Conservation (phyloP, 257 asterid genomes). For the Parsonsia alboflavescens region DNA sequence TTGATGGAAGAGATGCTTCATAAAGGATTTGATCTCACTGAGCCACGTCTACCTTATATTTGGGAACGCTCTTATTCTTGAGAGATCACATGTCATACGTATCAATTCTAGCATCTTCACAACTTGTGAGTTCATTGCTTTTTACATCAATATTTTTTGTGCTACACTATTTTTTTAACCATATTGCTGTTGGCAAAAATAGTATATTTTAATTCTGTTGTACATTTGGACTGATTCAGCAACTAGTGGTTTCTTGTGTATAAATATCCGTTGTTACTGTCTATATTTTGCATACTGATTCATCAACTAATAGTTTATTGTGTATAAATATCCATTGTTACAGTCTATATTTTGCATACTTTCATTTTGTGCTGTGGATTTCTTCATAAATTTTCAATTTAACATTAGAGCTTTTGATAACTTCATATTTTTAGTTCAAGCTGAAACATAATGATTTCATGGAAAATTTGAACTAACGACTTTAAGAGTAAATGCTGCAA, state of each 20-base stretch:
- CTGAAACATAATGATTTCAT: too few relatives aligned
- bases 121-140: constrained; percentile 17
- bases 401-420: too few relatives aligned
- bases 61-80: neutral
- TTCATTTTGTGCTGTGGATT: too few relatives aligned
- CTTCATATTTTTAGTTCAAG: too few relatives aligned
- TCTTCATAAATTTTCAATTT: too few relatives aligned
- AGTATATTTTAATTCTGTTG: constrained; percentile 8
- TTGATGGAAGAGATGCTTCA: constrained; percentile 50
- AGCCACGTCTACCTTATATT: constrained; percentile 11
- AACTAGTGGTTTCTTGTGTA: neutral
- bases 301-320: neutral
- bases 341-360: neutral
- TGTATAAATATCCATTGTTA: neutral
- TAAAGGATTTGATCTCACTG: constrained; percentile 43
- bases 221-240: neutral
- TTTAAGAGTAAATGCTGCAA: neutral
- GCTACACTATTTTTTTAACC: too few relatives aligned
- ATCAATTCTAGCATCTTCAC: neutral
- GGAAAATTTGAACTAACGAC: neutral
- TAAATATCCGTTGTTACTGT: neutral
- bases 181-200: neutral
- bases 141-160: constrained; percentile 6
- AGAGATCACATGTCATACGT: neutral
- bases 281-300: neutral